These are phyloP conservation scores for Sugiyamaella lignohabitans DNA, from an alignment of 805 yeast species.

Conservation along the genomic window DNA sequence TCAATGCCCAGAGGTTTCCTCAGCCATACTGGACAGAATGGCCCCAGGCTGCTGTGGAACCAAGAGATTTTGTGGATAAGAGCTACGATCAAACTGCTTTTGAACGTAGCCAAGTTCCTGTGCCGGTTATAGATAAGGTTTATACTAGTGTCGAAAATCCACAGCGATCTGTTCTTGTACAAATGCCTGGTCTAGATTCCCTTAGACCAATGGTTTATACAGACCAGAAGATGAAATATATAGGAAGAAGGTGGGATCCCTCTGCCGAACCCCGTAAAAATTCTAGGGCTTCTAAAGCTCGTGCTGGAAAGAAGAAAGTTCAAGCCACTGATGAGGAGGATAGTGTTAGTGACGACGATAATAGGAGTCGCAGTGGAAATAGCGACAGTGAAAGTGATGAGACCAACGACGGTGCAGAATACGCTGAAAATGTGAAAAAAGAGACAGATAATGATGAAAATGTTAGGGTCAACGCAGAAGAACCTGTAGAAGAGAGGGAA, in stretches of 20 bases:
- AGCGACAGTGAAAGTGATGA: background rate
- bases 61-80: background rate
- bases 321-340: too few species aligned
- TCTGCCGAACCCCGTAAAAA: too few species aligned
- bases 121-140: constrained; percentile 12
- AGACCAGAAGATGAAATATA: too few species aligned
- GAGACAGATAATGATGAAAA: too few species aligned
- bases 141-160: constrained; percentile 15
- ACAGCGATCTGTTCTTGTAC: background rate
- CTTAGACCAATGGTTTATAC: too few species aligned
- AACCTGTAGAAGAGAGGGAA: too few species aligned
- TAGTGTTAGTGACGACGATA: constrained; percentile 1
- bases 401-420: background rate
- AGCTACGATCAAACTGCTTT: constrained; percentile 15
- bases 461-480: background rate
- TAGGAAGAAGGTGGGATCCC: too few species aligned
- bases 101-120: constrained; percentile 12
- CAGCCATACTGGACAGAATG: constrained; percentile 46
- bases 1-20: too few species aligned
- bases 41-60: constrained; percentile 38
- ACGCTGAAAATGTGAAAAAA: background rate
- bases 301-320: too few species aligned
- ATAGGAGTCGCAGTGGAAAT: background rate
- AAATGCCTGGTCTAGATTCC: too few species aligned
- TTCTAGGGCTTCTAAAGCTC: too few species aligned